Evolutionary conservation across 73 alveolate genomes (phyloP), one percentile per base, ranked within the genome.

Genomic region (Uronychia binucleata): DNA sequence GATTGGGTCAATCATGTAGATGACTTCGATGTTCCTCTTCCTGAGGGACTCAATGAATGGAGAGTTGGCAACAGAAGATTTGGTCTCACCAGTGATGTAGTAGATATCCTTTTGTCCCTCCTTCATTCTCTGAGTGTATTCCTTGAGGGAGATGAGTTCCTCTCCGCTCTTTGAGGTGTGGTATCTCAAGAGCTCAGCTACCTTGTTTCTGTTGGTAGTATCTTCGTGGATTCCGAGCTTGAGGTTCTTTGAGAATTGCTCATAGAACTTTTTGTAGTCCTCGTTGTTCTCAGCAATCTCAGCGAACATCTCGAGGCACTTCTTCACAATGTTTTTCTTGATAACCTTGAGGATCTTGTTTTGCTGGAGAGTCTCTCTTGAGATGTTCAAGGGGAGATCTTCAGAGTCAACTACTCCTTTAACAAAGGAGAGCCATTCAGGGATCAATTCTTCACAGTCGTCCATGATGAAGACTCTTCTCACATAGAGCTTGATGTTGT

Each of bases 381-480:
- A 97, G 93, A 98, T 98, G 97, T 98, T 98, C 78, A 98, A 94
- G 31, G 99, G 99, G 75, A 98, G 91, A 83, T 98, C 99, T 86
- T 98, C 99, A 57, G 99, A 96, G 57, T 98, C 99, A 79, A 98
- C 99, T 28, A 98, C 99, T 77, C 99, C 99, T 97, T 95, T 98
- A 89, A 97, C 94, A 96, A 98, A 97, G 90, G 98, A 95, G 80
- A 98, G 96, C 98, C 98, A 98, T 93, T 98, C 99, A 14, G 99
- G 99, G 97, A 98, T 97, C 85, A 98, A 93, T 88, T 98, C 99
- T 77, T 98, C 99, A 87, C 99, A 98, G 94, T 98, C 99, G 93
- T 98, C 99, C 99, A 98, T 98, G 94, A 98, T 98, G 98, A 98
- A 98, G 76, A 98, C 99, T 94, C 99, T 93, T 90, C 99, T 88